Conservation (phyloP, 164 flowering plant species). For the Akebia trifoliata region DNA sequence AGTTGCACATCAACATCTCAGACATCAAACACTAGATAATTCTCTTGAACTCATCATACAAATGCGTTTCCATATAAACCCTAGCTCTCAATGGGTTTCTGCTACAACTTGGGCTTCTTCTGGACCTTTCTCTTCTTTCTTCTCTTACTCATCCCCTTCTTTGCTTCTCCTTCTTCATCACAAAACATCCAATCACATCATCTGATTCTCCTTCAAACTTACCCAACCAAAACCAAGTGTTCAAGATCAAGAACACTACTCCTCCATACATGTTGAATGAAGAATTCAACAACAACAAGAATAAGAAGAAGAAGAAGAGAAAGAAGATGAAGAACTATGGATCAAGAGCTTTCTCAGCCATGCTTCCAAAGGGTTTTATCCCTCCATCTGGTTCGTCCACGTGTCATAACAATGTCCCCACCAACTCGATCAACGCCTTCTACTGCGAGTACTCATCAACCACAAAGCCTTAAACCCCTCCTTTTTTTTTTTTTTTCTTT, state of each 20-base stretch:
- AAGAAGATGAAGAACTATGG: slow-evolving; percentile 16
- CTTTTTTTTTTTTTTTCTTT: not conserved
- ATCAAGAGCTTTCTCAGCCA: slow-evolving; percentile 38
- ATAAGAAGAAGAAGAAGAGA: slow-evolving; percentile 17
- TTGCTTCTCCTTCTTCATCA: slow-evolving; percentile 9
- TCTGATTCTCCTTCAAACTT: not conserved
- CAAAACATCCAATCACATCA: not conserved
- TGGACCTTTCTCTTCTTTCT: slow-evolving; percentile 12
- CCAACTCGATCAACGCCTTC: slow-evolving; percentile 28
- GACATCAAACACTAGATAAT: no score
- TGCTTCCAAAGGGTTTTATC: slow-evolving; percentile 68
- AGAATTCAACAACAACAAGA: slow-evolving; percentile 19
- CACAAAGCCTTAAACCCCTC: not conserved
- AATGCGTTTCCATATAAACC: no score
- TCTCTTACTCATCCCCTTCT: slow-evolving; percentile 2
- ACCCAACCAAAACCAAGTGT: slow-evolving; percentile 13
- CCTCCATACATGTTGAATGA: not conserved
- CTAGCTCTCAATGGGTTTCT: no score
- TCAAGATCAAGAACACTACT: slow-evolving; percentile 22
- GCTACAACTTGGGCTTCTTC: no score
- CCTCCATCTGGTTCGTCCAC: slow-evolving; percentile 72
- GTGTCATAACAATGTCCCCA: slow-evolving; percentile 48
- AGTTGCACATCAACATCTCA: no score
- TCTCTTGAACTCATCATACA: no score
- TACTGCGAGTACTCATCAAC: slow-evolving; percentile 28